Conservation (phyloP, 2,329 filamentous ascomycete species). For the Monilinia fructicola region DNA sequence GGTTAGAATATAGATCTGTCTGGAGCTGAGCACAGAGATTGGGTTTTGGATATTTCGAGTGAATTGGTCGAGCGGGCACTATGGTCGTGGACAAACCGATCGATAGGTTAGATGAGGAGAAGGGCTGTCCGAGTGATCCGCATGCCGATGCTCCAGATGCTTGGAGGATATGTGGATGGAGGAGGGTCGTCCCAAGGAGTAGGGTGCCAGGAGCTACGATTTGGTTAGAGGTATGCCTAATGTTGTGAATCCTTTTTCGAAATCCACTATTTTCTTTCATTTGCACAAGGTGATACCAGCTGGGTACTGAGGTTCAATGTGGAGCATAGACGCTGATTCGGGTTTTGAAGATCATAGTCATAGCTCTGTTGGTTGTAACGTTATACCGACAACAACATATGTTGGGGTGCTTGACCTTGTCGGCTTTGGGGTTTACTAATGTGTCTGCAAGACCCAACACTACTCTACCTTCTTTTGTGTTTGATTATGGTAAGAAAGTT, state of each 20-base stretch:
- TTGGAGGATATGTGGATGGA: slow-evolving; percentile 14
- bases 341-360: slow-evolving; percentile 14
- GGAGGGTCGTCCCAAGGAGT: not conserved
- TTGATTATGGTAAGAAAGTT: slow-evolving; percentile 46
- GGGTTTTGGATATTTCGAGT: too few relatives aligned
- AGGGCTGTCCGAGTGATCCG: not conserved
- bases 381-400: slow-evolving; percentile 15
- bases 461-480: slow-evolving; percentile 46
- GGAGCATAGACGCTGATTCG: slow-evolving; percentile 23
- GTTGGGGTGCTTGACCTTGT: slow-evolving; percentile 15
- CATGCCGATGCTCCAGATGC: not conserved
- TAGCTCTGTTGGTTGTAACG: slow-evolving; percentile 21
- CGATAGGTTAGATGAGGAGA: slow-evolving; percentile 14
- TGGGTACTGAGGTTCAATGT: slow-evolving; percentile 20
- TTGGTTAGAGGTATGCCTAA: slow-evolving; percentile 28
- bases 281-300: not conserved
- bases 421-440: slow-evolving; percentile 7
- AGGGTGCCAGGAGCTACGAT: slow-evolving; percentile 12
- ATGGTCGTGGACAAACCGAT: slow-evolving; percentile 11
- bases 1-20: not conserved
- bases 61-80: not conserved
- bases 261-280: not conserved
- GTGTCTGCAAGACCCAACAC: slow-evolving; percentile 20
- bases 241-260: not conserved
- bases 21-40: not conserved